Evolutionary conservation across 495 filamentous ascomycete genomes (phyloP), one percentile per base, ranked within the genome.

Genomic region (Daldinia caldariorum): DNA sequence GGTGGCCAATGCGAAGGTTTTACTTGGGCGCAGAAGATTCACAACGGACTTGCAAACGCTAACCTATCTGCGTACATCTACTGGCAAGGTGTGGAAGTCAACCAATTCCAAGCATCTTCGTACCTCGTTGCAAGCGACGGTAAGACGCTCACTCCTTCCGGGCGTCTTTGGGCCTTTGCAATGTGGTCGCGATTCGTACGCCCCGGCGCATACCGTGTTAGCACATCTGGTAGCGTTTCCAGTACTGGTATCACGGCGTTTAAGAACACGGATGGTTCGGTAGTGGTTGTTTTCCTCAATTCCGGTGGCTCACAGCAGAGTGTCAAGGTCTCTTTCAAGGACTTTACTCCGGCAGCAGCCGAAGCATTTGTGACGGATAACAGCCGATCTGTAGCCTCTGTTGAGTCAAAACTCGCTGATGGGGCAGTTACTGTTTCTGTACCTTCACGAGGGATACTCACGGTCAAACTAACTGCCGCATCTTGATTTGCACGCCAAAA

Each of bases 21-120:
- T 49, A 82, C 82, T 0, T 89, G 87, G 87, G 87, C 87, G 0
- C 83, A 80, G 60, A 78, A 82, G 56, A 84, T 87, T 38, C 78
- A 81, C n/a, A 76, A 75, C 5, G 81, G 74, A 5, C 70, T 88
- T 39, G 78, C 78, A 22, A 67, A 78, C 14, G 79, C 77, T 2
- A 83, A 84, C 63, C 62, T 83, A 12, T 81, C 78, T 32, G 85
- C 77, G 6, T 86, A 83, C 63, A 76, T 88, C 4, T 87, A 84
- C 74, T 58, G 56, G 85, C 79, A 82, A 61, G 83, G 83, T 22
- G 67, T 75, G 1, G 74, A 81, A 53, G 75, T 76, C 8, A 73
- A 72, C 43, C 71, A 66, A 59, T 78, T 77, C 20, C 71, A 73
- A 34, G 68, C 80, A 8, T 79, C 78, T 61, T 81, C 79, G 37